Evolutionary conservation across 1,284 basidiomycete genomes (phyloP).

Genomic region (Ganoderma resinaceum): DNA sequence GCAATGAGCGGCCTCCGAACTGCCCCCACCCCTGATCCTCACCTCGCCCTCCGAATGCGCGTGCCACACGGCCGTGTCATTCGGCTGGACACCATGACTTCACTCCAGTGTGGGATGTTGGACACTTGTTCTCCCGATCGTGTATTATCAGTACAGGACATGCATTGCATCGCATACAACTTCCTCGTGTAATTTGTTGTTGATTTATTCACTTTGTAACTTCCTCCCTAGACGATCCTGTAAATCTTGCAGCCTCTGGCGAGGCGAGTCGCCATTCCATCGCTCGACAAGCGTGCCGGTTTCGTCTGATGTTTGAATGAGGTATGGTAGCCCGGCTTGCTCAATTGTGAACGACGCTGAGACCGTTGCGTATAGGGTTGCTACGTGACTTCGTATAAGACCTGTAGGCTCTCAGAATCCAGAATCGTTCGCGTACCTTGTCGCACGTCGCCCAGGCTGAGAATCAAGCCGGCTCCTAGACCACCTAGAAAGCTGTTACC

Average conservation of each 20-base stretch:
- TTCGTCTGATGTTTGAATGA: constrained; percentile 37
- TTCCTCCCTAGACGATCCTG: constrained; percentile 34
- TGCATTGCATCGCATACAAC: constrained; percentile 24
- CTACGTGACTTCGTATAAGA: constrained; percentile 46
- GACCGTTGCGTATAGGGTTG: constrained; percentile 74
- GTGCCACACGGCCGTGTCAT: not conserved
- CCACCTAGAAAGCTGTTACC: constrained; percentile 91
- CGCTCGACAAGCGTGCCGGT: constrained; percentile 42
- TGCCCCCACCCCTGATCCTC: not conserved
- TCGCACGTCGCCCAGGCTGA: constrained; percentile 64
- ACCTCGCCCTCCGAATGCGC: not conserved
- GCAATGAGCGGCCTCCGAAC: constrained; percentile 38
- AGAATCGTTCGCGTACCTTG: constrained; percentile 57
- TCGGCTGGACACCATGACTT: constrained; percentile 6
- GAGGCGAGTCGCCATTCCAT: constrained; percentile 79
- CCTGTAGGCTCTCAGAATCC: not conserved
- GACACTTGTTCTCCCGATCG: constrained; percentile 27
- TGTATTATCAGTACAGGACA: constrained; percentile 33
- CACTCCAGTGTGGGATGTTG: constrained; percentile 27
- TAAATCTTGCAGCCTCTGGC: constrained; percentile 60
- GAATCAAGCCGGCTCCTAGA: constrained; percentile 73
- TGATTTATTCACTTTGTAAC: constrained; percentile 39
- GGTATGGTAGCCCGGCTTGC: constrained; percentile 75
- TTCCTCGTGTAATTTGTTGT: constrained; percentile 33
- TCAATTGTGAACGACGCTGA: constrained; percentile 88